Evolutionary conservation across 768 basidiomycete genomes (phyloP).

Genomic region (Hirschioporus abietinus): DNA sequence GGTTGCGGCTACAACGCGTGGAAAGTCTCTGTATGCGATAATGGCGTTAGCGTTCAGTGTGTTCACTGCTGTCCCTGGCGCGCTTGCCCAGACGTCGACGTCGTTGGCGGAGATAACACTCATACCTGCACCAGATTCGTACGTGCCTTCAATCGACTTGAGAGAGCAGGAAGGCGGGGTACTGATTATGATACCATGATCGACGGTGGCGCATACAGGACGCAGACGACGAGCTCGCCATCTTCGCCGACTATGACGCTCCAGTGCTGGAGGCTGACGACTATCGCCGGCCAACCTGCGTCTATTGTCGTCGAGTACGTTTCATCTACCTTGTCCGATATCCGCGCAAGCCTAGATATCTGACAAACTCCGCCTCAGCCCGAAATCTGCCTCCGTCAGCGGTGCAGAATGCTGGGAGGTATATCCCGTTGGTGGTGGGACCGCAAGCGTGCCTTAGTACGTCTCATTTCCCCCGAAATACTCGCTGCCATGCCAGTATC

Average conservation of each 20-base stretch:
- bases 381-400: not conserved
- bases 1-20: not conserved
- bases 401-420: slow-evolving; percentile 3
- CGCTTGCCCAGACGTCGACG: not conserved
- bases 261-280: not conserved
- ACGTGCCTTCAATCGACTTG: not conserved
- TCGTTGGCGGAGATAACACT: not conserved
- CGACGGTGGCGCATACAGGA: not conserved
- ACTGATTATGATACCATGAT: not conserved
- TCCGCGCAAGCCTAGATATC: not conserved
- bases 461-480: not conserved
- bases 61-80: not conserved
- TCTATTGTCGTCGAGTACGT: not conserved
- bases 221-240: not conserved
- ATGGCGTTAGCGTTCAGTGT: not conserved
- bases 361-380: not conserved
- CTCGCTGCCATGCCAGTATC: not conserved
- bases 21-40: not conserved
- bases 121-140: not conserved
- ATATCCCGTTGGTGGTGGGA: not conserved
- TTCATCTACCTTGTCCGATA: not conserved
- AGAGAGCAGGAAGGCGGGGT: not conserved
- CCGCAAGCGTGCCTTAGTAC: slow-evolving; percentile 3
- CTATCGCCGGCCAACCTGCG: not conserved
- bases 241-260: not conserved